phyloP scores from a whole-genome alignment of 129 eudicot species.

The Gnaphalium uliginosum region DNA sequence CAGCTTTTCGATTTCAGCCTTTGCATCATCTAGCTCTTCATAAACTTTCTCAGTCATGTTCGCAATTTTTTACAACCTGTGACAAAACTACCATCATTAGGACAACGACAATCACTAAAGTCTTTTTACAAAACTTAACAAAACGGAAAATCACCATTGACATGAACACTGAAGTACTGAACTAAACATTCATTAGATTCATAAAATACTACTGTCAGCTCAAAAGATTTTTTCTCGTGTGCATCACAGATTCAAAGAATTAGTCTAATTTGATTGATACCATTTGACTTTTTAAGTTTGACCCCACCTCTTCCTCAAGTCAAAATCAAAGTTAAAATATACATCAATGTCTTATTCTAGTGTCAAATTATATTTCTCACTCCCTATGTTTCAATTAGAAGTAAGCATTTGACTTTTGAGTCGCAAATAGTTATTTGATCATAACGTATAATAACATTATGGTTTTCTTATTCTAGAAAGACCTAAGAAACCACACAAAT shows the following conservation, averaged over 20 bases:
- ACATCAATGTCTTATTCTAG: not conserved
- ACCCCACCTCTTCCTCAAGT: constrained; percentile 7
- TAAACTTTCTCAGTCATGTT: constrained; percentile 46
- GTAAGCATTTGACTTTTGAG: constrained; percentile 10
- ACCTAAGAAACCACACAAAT: not conserved
- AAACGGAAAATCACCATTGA: not conserved
- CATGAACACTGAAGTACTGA: constrained; percentile 9
- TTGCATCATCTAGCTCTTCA: constrained; percentile 77
- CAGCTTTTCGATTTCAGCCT: constrained; percentile 67
- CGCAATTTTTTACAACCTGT: constrained; percentile 40
- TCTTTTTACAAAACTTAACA: not conserved
- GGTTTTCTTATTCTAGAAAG: not conserved
- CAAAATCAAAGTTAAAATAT: constrained; percentile 2
- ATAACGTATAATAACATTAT: no score
- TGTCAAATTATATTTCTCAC: not conserved
- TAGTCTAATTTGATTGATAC: not conserved
- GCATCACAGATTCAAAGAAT: not conserved
- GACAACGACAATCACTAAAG: not conserved
- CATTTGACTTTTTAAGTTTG: not conserved
- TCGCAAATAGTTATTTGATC: not conserved
- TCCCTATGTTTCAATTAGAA: not conserved
- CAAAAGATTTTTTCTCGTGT: not conserved
- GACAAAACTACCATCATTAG: constrained; percentile 9
- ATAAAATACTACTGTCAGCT: not conserved
- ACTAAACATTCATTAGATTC: not conserved